Evolutionary conservation across 2,329 filamentous ascomycete species (phyloP).

Genomic region (Gremmenia infestans): DNA sequence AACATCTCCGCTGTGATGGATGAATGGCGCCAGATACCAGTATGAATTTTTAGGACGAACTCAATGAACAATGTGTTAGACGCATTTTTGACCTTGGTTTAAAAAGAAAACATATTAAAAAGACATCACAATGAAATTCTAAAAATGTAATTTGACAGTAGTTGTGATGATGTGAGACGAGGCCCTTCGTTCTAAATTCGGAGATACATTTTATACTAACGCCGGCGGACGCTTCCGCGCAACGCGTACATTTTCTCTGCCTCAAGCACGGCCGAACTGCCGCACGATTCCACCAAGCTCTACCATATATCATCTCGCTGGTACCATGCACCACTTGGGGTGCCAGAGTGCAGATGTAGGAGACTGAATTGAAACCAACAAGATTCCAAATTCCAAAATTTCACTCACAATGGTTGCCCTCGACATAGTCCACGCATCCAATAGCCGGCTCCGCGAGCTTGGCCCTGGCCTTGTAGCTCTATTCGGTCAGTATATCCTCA

Average conservation of each 20-base stretch:
- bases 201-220: too few relatives aligned
- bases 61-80: too few relatives aligned
- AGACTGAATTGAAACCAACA: background rate
- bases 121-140: too few relatives aligned
- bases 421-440: slow-evolving; percentile 25
- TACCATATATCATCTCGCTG: background rate
- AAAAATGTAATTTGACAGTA: too few relatives aligned
- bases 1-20: too few relatives aligned
- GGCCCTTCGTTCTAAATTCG: too few relatives aligned
- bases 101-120: too few relatives aligned
- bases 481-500: slow-evolving; percentile 18
- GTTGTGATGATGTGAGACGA: too few relatives aligned
- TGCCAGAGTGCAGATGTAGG: background rate
- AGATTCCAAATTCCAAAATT: slow-evolving; percentile 21
- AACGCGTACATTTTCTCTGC: background rate
- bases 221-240: background rate
- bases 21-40: too few relatives aligned
- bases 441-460: slow-evolving; percentile 25
- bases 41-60: too few relatives aligned
- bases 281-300: background rate
- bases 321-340: background rate
- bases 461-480: slow-evolving; percentile 28
- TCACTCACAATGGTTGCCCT: slow-evolving; percentile 23
- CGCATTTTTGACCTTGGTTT: too few relatives aligned
- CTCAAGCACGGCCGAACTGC: background rate